phyloP scores from a whole-genome alignment of 768 basidiomycete genomes.

The Lactifluus subvellereus region DNA sequence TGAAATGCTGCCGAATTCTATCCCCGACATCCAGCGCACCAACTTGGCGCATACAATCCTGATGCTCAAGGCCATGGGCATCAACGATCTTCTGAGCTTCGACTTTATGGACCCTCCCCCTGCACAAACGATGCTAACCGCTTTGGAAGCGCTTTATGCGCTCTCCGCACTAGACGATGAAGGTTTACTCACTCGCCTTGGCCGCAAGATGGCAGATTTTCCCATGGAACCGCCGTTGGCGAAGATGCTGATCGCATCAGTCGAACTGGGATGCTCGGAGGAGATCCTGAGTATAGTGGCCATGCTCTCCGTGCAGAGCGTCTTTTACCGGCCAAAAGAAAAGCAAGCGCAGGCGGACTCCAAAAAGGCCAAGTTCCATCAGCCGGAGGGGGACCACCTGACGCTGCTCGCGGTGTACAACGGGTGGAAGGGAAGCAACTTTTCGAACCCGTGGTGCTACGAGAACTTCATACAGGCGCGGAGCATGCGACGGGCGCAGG shows the following conservation, averaged over 20 bases:
- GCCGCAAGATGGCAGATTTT: conserved; percentile 99
- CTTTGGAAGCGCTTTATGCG: conserved; percentile 89
- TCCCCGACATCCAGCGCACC: conserved; percentile 95
- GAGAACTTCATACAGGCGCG: conserved; percentile 98
- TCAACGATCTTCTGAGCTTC: conserved; percentile 95
- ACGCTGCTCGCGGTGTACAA: conserved; percentile 94
- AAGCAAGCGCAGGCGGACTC: conserved; percentile 99
- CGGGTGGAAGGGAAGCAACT: conserved; percentile 95
- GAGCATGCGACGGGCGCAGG: conserved; percentile 95
- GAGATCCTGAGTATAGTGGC: conserved; percentile 96
- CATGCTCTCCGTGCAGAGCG: conserved; percentile 93
- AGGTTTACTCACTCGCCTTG: conserved; percentile 87
- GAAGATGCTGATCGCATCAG: conserved; percentile 97
- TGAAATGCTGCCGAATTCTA: conserved; percentile 96
- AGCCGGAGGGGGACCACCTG: conserved; percentile 95
- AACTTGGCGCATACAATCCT: conserved; percentile 91
- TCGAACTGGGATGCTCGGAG: conserved; percentile 96
- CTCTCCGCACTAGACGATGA: conserved; percentile 96
- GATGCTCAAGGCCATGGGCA: conserved; percentile 97
- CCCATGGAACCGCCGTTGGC: conserved; percentile 95
- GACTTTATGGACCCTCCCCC: conserved; percentile 99
- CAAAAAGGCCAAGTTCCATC: conserved; percentile 99
- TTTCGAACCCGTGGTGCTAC: conserved; percentile 98
- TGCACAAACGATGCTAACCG: conserved; percentile 93
- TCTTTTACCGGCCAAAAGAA: conserved; percentile 99